A percentile compares a stretch with the other conserved stretches of the same genome.
phyloP scores from a whole-genome alignment of 1,139 yeast species.

The Suhomyces yuchorum region DNA sequence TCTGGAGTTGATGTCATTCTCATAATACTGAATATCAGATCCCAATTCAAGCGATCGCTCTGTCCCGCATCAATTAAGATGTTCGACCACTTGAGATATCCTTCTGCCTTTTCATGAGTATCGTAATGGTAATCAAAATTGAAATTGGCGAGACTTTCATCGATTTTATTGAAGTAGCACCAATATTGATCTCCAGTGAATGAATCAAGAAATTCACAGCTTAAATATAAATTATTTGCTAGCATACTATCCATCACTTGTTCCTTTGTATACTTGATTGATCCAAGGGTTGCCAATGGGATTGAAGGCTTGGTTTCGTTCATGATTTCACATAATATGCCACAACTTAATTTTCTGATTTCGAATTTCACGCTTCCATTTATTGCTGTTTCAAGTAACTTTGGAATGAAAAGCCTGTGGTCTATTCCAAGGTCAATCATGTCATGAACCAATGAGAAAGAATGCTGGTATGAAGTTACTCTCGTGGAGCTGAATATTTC shows the following conservation, averaged over 20 bases:
- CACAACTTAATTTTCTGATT: conserved; percentile 32
- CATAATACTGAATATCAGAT: conserved; percentile 23
- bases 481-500: conserved; percentile 44
- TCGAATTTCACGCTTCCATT: conserved; percentile 37
- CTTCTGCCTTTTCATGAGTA: conserved; percentile 35
- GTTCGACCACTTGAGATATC: conserved; percentile 26
- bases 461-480: conserved; percentile 26
- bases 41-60: conserved; percentile 18
- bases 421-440: conserved; percentile 34
- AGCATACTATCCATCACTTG: conserved; percentile 1
- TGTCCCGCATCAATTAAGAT: conserved; percentile 7
- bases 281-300: neutral
- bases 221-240: conserved; percentile 18
- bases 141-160: conserved; percentile 9
- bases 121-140: conserved; percentile 36
- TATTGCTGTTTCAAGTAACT: conserved; percentile 28
- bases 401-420: conserved; percentile 28
- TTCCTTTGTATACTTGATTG: neutral
- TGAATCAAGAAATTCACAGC: conserved; percentile 24
- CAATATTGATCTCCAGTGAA: neutral
- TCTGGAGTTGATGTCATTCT: conserved; percentile 17
- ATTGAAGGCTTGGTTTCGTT: neutral
- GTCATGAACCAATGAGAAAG: conserved; percentile 22
- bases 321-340: conserved; percentile 11
- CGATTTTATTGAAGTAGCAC: neutral